phyloP scores from a whole-genome alignment of 495 filamentous ascomycete species.

The Entonaema liquescens region DNA sequence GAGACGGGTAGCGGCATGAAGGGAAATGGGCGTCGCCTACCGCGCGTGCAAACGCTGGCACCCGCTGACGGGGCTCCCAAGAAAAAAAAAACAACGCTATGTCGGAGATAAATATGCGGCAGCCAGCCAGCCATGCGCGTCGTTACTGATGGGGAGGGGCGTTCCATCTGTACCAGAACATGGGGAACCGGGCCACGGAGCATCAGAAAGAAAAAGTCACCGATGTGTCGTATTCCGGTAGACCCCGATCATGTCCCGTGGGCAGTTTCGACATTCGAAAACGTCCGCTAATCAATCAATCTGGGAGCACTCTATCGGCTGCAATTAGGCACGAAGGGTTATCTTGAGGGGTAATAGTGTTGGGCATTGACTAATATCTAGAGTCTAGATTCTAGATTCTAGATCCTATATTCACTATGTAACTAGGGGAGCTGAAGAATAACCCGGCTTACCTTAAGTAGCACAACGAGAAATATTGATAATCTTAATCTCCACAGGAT shows the following conservation, averaged over 20 bases:
- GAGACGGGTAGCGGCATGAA: slow-evolving; percentile 16
- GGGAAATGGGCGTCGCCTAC: slow-evolving; percentile 11
- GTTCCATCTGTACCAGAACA: slow-evolving; percentile 14
- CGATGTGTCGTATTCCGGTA: not conserved
- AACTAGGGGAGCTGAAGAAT: not conserved
- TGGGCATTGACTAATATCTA: not conserved
- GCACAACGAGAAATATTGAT: not conserved
- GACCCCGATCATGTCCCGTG: not conserved
- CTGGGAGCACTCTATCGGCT: not conserved
- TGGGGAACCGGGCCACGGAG: slow-evolving; percentile 12
- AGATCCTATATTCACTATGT: no score
- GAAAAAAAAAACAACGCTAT: not conserved
- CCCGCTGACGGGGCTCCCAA: slow-evolving; percentile 2
- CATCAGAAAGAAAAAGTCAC: not conserved
- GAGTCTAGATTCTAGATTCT: no score
- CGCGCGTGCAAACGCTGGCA: slow-evolving; percentile 1
- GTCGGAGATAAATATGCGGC: slow-evolving; percentile 36
- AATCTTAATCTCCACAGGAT: not conserved
- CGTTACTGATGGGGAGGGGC: not conserved
- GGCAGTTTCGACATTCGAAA: not conserved
- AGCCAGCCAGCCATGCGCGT: slow-evolving; percentile 6
- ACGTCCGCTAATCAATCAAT: not conserved
- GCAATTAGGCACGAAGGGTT: not conserved
- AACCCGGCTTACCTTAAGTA: not conserved
- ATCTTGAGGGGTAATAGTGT: not conserved